Base-by-base conservation (phyloP, 2,329 filamentous ascomycete genomes). In the Cladosporium sp. region DNA sequence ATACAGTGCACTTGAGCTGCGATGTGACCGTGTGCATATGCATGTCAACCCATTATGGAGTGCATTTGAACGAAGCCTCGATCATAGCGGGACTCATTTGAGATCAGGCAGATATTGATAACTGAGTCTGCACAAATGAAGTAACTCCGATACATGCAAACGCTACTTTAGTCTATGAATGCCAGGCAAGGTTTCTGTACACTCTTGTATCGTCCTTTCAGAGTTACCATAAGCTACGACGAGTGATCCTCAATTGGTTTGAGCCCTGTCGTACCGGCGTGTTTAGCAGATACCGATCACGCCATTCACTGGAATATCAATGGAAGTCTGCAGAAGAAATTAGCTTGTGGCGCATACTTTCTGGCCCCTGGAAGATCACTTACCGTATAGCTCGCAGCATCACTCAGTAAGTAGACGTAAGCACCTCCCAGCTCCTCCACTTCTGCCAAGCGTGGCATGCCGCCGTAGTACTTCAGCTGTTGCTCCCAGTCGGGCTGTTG, bases 311-410 rank as follows among this genome's bases (percentile, higher is more conserved):
- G 80, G 81, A 44, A 84, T 83, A 68, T 84, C 82, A 55, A 83
- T 83, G 56, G 78, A 79, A 1, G 82, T 84, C 5, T 82, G 84
- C 69, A 83, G 83, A 37, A 76, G 80, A 29, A 14, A n/a, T 82
- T 80, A 10, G 80, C 79, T 65, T 86, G 65, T 79, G 82, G n/a
- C 86, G 72, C 65, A 86, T 80, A 1, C 76, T 77, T 3, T 72
- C 0, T 6, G 16, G 11, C 5, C 14, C 80, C 80, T 10, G 77
- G 78, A 69, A 79, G 82, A 55, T 69, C 81, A 84, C 0, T 80
- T 75, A 0, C 80, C 80, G 67, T 81, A 81, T 11, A 83, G 70
- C 61, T 63, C 3, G 61, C 61, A 8, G 61, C 61, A 73, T 84
- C 82, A 72, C 73, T 80, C 77, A 85, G 75, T 28, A 79, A 69